phyloP scores from a whole-genome alignment of 805 yeast species.

The Wickerhamia fluorescens region DNA sequence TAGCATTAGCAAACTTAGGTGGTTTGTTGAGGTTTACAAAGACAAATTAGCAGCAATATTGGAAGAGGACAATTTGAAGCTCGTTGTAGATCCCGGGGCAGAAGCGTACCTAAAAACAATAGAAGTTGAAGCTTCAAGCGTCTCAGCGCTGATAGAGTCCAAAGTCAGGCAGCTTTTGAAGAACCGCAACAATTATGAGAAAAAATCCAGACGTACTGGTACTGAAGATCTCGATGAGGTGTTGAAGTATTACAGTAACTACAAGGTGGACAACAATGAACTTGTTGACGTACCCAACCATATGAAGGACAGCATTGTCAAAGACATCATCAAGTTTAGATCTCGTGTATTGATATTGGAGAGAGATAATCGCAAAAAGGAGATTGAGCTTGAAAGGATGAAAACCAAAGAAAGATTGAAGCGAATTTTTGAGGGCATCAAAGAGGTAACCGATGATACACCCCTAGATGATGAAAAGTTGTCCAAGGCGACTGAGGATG shows the following conservation, averaged over 20 bases:
- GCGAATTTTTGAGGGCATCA: slow-evolving; percentile 35
- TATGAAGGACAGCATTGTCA: slow-evolving; percentile 44
- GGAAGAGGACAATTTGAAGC: not conserved
- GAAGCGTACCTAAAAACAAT: too few relatives aligned
- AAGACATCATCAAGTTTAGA: slow-evolving; percentile 51
- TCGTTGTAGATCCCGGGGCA: slow-evolving; percentile 1
- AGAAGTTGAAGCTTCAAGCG: not conserved
- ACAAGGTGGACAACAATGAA: slow-evolving; percentile 52
- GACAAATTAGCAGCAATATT: not conserved
- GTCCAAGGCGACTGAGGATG: slow-evolving; percentile 1
- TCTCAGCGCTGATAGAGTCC: not conserved
- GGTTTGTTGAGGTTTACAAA: slow-evolving; percentile 8
- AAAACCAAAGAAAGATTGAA: slow-evolving; percentile 43
- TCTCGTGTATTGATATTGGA: slow-evolving; percentile 48
- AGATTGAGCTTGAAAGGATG: slow-evolving; percentile 40
- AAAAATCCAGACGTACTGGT: slow-evolving; percentile 13
- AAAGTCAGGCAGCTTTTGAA: too few relatives aligned
- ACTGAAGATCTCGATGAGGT: slow-evolving; percentile 32
- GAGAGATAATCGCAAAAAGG: slow-evolving; percentile 42
- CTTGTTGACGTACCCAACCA: slow-evolving; percentile 50
- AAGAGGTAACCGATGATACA: slow-evolving; percentile 13
- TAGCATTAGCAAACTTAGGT: slow-evolving; percentile 7
- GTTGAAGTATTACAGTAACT: slow-evolving; percentile 28
- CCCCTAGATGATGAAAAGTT: slow-evolving; percentile 1
- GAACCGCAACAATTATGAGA: slow-evolving; percentile 17